Conservation (phyloP, 495 filamentous ascomycete genomes). For the Talaromyces trachyspermus region DNA sequence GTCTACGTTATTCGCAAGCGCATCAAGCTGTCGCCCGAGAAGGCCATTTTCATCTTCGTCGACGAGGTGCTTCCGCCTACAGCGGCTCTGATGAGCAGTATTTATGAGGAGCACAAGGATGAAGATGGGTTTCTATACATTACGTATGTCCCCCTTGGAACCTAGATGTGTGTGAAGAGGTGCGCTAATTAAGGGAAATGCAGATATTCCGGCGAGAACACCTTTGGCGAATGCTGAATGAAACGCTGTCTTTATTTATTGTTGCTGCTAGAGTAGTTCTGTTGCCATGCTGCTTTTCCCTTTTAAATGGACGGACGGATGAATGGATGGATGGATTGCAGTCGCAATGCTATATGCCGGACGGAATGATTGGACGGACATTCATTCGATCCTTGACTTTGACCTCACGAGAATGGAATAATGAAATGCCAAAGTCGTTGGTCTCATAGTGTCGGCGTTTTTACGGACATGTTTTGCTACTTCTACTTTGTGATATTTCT, state of each 20-base stretch:
- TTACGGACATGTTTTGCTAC: slow-evolving; percentile 2
- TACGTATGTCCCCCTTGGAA: slow-evolving; percentile 36
- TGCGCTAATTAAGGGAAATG: slow-evolving; percentile 32
- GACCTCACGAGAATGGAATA: background rate
- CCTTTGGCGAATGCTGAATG: slow-evolving; percentile 63
- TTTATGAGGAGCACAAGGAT: slow-evolving; percentile 97
- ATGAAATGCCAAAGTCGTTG: background rate
- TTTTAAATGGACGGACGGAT: no score
- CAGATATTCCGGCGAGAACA: slow-evolving; percentile 99
- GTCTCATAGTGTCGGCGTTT: slow-evolving; percentile 9
- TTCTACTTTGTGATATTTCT: background rate
- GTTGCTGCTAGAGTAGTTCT: slow-evolving; percentile 1
- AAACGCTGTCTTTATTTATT: background rate
- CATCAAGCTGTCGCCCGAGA: slow-evolving; percentile 99
- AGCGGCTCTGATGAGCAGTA: slow-evolving; percentile 96
- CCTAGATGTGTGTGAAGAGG: slow-evolving; percentile 12
- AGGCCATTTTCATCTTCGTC: slow-evolving; percentile 99
- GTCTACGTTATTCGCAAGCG: slow-evolving; percentile 99
- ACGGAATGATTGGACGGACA: no score
- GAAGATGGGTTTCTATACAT: slow-evolving; percentile 53
- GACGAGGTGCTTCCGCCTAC: slow-evolving; percentile 97
- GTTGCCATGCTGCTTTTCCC: background rate
- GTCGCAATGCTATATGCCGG: no score
- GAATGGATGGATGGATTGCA: no score
- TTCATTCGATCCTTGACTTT: no score